Evolutionary conservation across 2,329 filamentous ascomycete genomes (phyloP), one percentile per base, ranked within the genome.

Genomic region (Hymenotorrendiella dingleyae): DNA sequence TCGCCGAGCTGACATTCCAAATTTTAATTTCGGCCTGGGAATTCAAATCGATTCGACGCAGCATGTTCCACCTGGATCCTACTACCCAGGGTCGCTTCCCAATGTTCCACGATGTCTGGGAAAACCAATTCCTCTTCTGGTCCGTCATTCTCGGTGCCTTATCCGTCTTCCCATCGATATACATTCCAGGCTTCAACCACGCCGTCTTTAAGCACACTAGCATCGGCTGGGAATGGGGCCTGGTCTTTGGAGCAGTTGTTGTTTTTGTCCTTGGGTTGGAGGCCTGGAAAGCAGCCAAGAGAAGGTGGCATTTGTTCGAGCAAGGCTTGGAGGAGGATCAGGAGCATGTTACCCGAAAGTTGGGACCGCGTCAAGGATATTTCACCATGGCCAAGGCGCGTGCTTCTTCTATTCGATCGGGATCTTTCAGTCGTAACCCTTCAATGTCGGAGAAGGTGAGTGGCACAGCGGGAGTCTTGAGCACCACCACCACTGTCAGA

Each of bases 191-290:
- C 23, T 69, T 83, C 52, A 82, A 80, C 54, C 70, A 70, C n/a
- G 65, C 66, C 2, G 78, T 82, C 1, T 82, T 82, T 65, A 75
- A 77, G 53, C 78, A 82, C 52, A 70, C 65, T 6, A 73, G 72
- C 1, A 82, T 83, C 43, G 68, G 66, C 6, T 82, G 79, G 79
- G 78, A 82, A 58, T 83, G 77, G 80, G 76, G 67, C 0, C 70
- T 83, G 35, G 73, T 80, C 1, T 72, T 82, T 46, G 64, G 80
- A 21, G 70, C 70, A 21, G 67, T 75, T 0, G 56, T 72, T 1
- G 51, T 82, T 6, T 84, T 82, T 63, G 76, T 84, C 53, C 52
- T 68, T 0, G 77, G 78, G 2, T 68, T 79, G 3, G 80, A 84
- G 59, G 48, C 60, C 3, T 84, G 78, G 77, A 82, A 83, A 58